Conservation (phyloP, 1,139 yeast species). For the Casaregolazyma suthepensis region DNA sequence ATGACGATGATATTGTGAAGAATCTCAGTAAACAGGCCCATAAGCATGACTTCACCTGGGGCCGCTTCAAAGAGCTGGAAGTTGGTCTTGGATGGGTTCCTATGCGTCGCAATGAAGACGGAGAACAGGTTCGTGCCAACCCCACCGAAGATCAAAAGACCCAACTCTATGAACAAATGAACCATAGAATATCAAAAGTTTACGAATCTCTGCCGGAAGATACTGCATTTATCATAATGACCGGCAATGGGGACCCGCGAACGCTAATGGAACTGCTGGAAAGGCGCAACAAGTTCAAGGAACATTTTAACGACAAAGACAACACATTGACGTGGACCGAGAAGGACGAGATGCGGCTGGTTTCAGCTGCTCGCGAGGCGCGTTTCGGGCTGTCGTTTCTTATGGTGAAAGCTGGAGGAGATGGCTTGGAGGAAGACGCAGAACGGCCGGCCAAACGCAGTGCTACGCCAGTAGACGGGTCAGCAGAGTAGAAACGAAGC, state of each 20-base stretch:
- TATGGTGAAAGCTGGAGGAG: conserved; percentile 34
- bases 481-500: background rate
- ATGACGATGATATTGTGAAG: conserved; percentile 54
- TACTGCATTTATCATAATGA: conserved; percentile 54
- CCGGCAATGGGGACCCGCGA: conserved; percentile 59
- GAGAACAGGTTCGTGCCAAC: conserved; percentile 4
- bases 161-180: conserved; percentile 34
- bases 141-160: conserved; percentile 3
- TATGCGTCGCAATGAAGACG: conserved; percentile 8
- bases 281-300: conserved; percentile 37
- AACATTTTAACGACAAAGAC: conserved; percentile 41
- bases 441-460: background rate
- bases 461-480: background rate
- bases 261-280: conserved; percentile 46
- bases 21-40: conserved; percentile 31
- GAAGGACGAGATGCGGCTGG: conserved; percentile 40
- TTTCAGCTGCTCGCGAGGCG: conserved; percentile 35
- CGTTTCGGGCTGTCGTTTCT: conserved; percentile 44
- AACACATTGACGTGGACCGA: conserved; percentile 49
- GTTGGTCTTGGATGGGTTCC: conserved; percentile 28
- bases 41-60: conserved; percentile 44
- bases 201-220: conserved; percentile 51
- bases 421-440: conserved; percentile 9
- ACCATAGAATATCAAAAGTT: conserved; percentile 43
- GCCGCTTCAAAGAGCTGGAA: conserved; percentile 57